Base-by-base conservation (phyloP, 2,329 filamentous ascomycete genomes). In the Microdochium trichocladiopsis region DNA sequence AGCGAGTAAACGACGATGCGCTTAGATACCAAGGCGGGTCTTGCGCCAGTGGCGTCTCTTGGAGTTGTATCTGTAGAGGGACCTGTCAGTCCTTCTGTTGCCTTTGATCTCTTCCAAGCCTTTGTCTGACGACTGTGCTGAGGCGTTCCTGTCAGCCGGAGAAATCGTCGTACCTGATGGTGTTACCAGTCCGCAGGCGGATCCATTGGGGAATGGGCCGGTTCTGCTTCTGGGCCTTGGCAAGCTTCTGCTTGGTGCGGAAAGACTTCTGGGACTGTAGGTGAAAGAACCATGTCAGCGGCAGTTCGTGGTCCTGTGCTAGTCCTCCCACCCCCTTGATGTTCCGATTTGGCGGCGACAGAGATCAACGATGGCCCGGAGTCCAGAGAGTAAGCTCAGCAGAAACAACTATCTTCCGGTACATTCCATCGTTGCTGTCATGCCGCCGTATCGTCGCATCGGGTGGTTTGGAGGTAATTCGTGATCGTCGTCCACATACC, bases 221-320 rank as follows among this genome's bases (percentile, higher is more conserved):
- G 88, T 99, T 99, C 84, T 97, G 93, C 87, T 96, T 97, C 85
- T 97, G 93, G 75, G 94, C 94, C 85, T 93, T 96, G 74, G 94
- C 94, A 82, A 99, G 91, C 94, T 99, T 99, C 80, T 95, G 88
- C 92, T 99, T 99, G 80, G 92, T 96, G 77, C 92, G 89, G 91
- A 99, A 99, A 75, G 92, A 90, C 88, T 99, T 99, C 83, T 99
- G 91, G 87, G 88, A 93, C 93, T 97, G 75, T 72, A 56, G 55
- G 57, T 53, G 43, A 25, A 50, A 51, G 53, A 47, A 54, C 36
- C 49, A 37, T 36, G 60, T 57, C 58, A 61, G 58, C 36, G 41
- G 8, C 11, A 11, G 47, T 48, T 28, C 47, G 47, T 48, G 47
- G n/a, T 3, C 6, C 9, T 16, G 18, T 45, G 9, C 41, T 45